These are phyloP conservation scores for Suhomyces kunorum DNA, from an alignment of 1,139 yeast genomes.

Conservation along the genomic window DNA sequence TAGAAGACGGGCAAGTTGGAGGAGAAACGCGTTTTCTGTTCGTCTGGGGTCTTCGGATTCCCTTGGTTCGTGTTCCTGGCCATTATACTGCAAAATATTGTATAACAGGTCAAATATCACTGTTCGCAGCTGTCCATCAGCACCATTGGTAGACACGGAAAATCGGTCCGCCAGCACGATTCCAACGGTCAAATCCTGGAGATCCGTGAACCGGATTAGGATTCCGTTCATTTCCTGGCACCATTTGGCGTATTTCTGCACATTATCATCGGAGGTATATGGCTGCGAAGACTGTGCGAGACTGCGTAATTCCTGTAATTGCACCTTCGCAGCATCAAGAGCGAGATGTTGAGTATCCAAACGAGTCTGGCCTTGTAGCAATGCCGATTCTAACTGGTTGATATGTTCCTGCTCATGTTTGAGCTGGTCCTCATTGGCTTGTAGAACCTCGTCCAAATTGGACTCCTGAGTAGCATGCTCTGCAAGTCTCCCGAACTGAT, in stretches of 20 bases:
- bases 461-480: constrained; percentile 9
- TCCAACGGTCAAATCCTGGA: constrained; percentile 14
- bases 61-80: not conserved
- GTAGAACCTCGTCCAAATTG: constrained; percentile 8
- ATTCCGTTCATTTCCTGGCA: constrained; percentile 32
- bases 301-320: constrained; percentile 9
- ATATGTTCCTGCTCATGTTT: not conserved
- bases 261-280: constrained; percentile 14
- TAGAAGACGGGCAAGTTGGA: not conserved
- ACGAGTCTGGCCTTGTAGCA: not conserved
- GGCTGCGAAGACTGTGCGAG: constrained; percentile 10
- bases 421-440: constrained; percentile 5
- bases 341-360: constrained; percentile 1
- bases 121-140: not conserved
- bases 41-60: not conserved
- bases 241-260: constrained; percentile 33
- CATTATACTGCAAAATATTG: constrained; percentile 3
- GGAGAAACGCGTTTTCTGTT: not conserved
- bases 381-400: not conserved
- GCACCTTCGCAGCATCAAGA: not conserved
- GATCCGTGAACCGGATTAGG: constrained; percentile 22
- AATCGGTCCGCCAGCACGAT: not conserved
- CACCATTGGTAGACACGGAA: not conserved
- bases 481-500: constrained; percentile 7
- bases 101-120: constrained; percentile 7